phyloP scores from a whole-genome alignment of 164 flowering plant species.

The Vitis rotundifolia region DNA sequence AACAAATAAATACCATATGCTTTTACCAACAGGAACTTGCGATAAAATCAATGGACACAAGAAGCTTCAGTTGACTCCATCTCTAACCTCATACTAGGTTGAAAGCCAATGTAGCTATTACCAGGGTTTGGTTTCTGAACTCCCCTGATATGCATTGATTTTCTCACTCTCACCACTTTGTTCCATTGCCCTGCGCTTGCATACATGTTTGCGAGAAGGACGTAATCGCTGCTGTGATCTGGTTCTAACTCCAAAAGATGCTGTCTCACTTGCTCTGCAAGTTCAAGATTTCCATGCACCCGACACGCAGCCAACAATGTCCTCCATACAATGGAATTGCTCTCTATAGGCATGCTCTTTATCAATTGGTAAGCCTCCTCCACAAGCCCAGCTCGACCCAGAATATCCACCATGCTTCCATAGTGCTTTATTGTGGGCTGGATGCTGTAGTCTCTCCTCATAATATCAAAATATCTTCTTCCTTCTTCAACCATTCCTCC shows the following conservation, averaged over 20 bases:
- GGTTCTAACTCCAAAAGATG: slow-evolving; percentile 57
- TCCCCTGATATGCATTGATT: slow-evolving; percentile 37
- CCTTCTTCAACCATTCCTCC: slow-evolving; percentile 60
- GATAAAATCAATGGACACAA: too few relatives aligned
- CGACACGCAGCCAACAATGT: slow-evolving; percentile 56
- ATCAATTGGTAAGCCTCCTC: slow-evolving; percentile 52
- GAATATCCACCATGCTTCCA: slow-evolving; percentile 68
- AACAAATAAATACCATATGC: neutral
- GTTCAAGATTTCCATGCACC: slow-evolving; percentile 45
- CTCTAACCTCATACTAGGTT: slow-evolving; percentile 2
- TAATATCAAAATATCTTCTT: slow-evolving; percentile 34
- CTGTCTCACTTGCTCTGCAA: slow-evolving; percentile 49
- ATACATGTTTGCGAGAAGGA: slow-evolving; percentile 55
- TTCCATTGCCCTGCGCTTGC: slow-evolving; percentile 48
- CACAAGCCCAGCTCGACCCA: slow-evolving; percentile 53
- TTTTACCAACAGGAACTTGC: too few relatives aligned
- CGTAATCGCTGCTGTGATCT: slow-evolving; percentile 60
- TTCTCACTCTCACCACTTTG: slow-evolving; percentile 31
- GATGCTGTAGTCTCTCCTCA: slow-evolving; percentile 41
- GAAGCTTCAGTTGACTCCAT: neutral
- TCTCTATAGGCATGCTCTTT: slow-evolving; percentile 47
- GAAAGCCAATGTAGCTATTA: slow-evolving; percentile 29
- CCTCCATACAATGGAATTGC: slow-evolving; percentile 63
- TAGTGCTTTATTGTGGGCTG: slow-evolving; percentile 61
- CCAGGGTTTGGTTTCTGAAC: slow-evolving; percentile 60